Evolutionary conservation across 495 filamentous ascomycete genomes (phyloP).

Genomic region (Lindgomyces ingoldianus): DNA sequence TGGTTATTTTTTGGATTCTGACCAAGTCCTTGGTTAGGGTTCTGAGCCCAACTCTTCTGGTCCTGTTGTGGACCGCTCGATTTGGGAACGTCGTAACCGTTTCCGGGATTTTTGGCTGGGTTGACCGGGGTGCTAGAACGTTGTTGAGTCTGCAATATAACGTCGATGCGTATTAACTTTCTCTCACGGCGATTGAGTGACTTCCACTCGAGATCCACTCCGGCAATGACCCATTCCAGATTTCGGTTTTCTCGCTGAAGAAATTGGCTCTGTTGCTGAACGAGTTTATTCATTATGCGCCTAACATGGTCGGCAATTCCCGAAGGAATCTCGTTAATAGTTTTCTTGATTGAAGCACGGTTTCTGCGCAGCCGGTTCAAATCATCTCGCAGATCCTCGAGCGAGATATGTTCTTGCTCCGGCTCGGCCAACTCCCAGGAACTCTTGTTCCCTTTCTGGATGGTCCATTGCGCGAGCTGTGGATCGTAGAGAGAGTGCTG

Average conservation of each 20-base stretch:
- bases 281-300: not conserved
- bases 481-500: slow-evolving; percentile 8
- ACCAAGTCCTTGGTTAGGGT: not conserved
- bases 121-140: not conserved
- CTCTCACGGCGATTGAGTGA: not conserved
- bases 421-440: slow-evolving; percentile 13
- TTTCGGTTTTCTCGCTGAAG: slow-evolving; percentile 14
- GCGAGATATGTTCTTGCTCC: not conserved
- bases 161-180: slow-evolving; percentile 8
- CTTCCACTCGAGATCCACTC: slow-evolving; percentile 9
- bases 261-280: slow-evolving; percentile 4
- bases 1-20: not conserved
- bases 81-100: not conserved
- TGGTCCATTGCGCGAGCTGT: slow-evolving; percentile 4
- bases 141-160: slow-evolving; percentile 20
- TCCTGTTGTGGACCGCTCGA: not conserved
- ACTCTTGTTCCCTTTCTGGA: not conserved
- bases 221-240: slow-evolving; percentile 14
- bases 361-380: not conserved
- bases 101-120: not conserved
- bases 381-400: not conserved
- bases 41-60: not conserved
- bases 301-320: slow-evolving; percentile 4
- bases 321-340: slow-evolving; percentile 8
- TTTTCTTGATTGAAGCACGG: not conserved